Evolutionary conservation across 768 basidiomycete genomes (phyloP).

Genomic region (Fomitopsis serialis): DNA sequence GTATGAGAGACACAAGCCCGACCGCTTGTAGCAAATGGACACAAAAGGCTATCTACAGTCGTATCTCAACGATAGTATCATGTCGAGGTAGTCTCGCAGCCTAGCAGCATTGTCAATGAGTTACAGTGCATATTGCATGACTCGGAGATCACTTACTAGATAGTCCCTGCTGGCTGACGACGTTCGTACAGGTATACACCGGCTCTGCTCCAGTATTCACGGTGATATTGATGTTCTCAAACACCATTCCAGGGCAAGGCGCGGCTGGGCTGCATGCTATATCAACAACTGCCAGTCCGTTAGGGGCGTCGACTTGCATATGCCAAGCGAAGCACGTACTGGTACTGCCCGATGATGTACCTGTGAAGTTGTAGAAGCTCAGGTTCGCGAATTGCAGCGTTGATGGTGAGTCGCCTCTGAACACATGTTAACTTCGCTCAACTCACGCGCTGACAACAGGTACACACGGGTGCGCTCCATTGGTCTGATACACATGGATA

Average conservation of each 20-base stretch:
- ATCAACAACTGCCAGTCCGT: constrained; percentile 33
- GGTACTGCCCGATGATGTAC: constrained; percentile 30
- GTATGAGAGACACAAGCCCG: too few relatives aligned
- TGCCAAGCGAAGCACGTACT: constrained; percentile 8
- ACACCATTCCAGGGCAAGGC: constrained; percentile 39
- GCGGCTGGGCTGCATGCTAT: constrained; percentile 44
- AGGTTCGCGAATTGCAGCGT: constrained; percentile 42
- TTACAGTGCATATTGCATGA: background rate
- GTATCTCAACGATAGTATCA: too few relatives aligned
- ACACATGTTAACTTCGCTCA: constrained; percentile 10
- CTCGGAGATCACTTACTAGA: constrained; percentile 1
- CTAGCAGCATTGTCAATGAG: background rate
- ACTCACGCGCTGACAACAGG: constrained; percentile 45
- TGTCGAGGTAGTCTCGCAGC: too few relatives aligned
- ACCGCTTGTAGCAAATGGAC: too few relatives aligned
- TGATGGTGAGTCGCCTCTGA: constrained; percentile 24
- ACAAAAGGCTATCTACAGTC: too few relatives aligned
- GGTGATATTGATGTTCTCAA: constrained; percentile 29
- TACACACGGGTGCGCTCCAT: constrained; percentile 40
- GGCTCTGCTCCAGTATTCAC: constrained; percentile 30
- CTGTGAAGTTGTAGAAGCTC: constrained; percentile 41
- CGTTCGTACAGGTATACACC: constrained; percentile 41
- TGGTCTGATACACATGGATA: constrained; percentile 47
- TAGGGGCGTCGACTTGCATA: background rate
- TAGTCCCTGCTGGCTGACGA: constrained; percentile 26